These are phyloP conservation scores for Solanum tarijense DNA, from an alignment of 257 asterid species.

Conservation along the genomic window DNA sequence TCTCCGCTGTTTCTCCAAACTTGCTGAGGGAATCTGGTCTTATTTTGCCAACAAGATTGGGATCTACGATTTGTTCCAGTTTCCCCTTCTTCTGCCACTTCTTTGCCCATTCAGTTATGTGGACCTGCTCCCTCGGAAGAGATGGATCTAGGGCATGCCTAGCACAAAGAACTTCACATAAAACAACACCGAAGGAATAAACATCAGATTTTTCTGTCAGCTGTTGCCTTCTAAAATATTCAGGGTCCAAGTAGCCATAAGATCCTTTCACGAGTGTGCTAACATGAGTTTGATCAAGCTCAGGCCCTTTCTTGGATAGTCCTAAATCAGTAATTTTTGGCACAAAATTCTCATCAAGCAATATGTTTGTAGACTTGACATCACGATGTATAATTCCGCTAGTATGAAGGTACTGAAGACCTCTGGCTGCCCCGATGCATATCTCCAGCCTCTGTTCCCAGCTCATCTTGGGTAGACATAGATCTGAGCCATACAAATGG, in stretches of 20 bases:
- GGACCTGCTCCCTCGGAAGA: background rate
- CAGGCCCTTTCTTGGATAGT: background rate
- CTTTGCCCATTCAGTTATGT: background rate
- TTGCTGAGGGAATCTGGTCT: background rate
- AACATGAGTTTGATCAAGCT: background rate
- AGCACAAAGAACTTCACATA: background rate
- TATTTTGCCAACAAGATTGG: background rate
- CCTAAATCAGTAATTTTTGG: background rate
- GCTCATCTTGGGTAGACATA: no score
- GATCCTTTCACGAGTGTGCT: background rate
- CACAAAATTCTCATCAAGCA: background rate
- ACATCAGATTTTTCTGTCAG: no score
- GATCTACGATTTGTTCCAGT: background rate
- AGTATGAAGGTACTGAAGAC: no score
- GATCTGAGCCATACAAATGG: background rate
- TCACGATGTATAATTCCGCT: no score
- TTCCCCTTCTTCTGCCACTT: background rate
- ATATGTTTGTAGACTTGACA: no score
- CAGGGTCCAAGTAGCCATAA: background rate
- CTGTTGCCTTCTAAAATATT: background rate
- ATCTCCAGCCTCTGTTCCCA: no score
- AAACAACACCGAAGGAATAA: no score
- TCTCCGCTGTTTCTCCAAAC: background rate
- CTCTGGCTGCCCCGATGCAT: no score
- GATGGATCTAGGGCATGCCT: background rate